These are phyloP conservation scores for Ogataea haglerorum DNA, from an alignment of 805 yeast species.

Conservation along the genomic window DNA sequence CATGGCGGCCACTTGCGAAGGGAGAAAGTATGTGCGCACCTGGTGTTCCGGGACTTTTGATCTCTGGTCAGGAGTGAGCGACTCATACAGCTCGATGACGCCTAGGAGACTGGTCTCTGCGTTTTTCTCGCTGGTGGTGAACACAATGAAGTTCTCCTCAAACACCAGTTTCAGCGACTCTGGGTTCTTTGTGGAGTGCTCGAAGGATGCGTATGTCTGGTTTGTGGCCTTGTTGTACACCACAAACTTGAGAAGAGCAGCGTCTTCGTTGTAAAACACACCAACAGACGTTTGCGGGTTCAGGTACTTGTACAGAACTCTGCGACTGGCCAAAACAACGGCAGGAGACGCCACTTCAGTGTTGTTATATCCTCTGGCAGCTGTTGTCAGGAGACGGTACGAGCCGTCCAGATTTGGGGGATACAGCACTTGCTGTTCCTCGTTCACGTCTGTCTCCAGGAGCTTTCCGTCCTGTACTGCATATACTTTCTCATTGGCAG, in stretches of 20 bases:
- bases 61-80: conserved; percentile 49
- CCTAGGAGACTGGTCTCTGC: conserved; percentile 54
- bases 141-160: conserved; percentile 84
- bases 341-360: conserved; percentile 60
- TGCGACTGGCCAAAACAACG: conserved; percentile 60
- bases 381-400: background rate
- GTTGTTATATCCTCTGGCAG: conserved; percentile 35
- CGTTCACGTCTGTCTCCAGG: conserved; percentile 8
- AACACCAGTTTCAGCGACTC: conserved; percentile 47
- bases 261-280: conserved; percentile 34
- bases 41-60: conserved; percentile 44
- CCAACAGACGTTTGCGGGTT: conserved; percentile 66
- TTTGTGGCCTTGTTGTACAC: conserved; percentile 74
- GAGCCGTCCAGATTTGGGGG: conserved; percentile 1
- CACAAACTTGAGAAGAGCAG: conserved; percentile 39
- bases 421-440: conserved; percentile 2
- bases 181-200: conserved; percentile 28
- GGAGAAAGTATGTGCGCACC: conserved; percentile 57
- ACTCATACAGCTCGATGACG: conserved; percentile 78
- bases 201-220: conserved; percentile 41
- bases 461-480: background rate
- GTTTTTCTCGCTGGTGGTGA: conserved; percentile 52
- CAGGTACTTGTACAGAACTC: conserved; percentile 79
- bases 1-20: conserved; percentile 51
- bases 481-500: background rate